phyloP scores from a whole-genome alignment of 257 asterid species.

The Dorcoceras hygrometricum region DNA sequence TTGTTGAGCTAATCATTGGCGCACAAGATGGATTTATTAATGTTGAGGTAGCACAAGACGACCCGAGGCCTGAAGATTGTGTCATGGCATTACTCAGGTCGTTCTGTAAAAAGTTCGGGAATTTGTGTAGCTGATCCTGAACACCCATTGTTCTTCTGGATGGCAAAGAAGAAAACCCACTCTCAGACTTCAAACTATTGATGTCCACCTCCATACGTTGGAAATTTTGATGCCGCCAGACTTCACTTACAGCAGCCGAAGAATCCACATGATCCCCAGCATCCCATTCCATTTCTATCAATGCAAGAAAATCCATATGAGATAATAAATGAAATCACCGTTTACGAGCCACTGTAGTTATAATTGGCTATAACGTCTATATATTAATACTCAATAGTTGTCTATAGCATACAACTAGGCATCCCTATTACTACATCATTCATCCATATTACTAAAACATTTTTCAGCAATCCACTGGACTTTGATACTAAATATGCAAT shows the following conservation, averaged over 20 bases:
- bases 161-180: constrained; percentile 40
- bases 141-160: constrained; percentile 37
- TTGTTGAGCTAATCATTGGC: constrained; percentile 72
- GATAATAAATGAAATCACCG: constrained; percentile 60
- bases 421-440: constrained; percentile 12
- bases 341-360: constrained; percentile 56
- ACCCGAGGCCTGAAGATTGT: constrained; percentile 70
- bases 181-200: constrained; percentile 40
- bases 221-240: constrained; percentile 43
- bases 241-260: constrained; percentile 46
- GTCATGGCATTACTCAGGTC: constrained; percentile 70
- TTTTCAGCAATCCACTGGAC: not conserved
- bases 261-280: constrained; percentile 50
- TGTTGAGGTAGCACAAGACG: constrained; percentile 75
- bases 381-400: constrained; percentile 32
- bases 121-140: constrained; percentile 56
- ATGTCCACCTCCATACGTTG: constrained; percentile 51
- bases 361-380: constrained; percentile 35
- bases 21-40: constrained; percentile 64
- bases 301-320: constrained; percentile 77
- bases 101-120: constrained; percentile 58
- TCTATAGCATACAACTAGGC: constrained; percentile 9
- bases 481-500: constrained; percentile 16
- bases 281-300: constrained; percentile 76
- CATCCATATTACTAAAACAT: constrained; percentile 13